Base-by-base conservation (phyloP, 257 asterid genomes). In the Plantago elongata region DNA sequence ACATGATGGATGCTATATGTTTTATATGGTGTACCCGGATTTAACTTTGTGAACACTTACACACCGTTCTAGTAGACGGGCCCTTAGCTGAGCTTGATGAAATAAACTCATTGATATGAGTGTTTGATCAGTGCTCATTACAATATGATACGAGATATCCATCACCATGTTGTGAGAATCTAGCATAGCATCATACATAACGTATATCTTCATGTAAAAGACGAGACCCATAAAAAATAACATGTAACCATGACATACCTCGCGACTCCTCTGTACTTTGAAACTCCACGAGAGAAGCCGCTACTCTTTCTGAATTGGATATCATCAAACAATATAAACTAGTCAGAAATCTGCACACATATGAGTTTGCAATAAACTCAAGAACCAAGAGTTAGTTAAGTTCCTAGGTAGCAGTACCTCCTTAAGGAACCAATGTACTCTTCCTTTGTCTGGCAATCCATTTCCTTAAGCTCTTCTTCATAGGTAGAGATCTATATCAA, bases 261-360 rank as follows among this genome's bases (percentile, higher is more conserved):
- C 15, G 99, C 99, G 0, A 93, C 99, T 7, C 99, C 99, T 76
- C 97, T 86, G 46, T 87, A 93, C 63, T 93, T 89, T 1, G 99
- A 93, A 51, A 93, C 99, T 15, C 99, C 99, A 0, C 99, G 84
- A 2, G 99, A 89, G 77, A 93, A 93, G 0, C 99, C 99, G 18
- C 95, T 93, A 77, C 99, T 93, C 72, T 89, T 93, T 67, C 99
- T 93, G 81, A 37, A 65, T 56, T 54, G 15, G 6, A 61, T 44
- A 62, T 43, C 8, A 47, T 17, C 9, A 60, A 17, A 7, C 46
- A 38, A 56, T 2, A 1, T 9, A 34, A 1, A 13, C 16, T 56
- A 56, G 45, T 5, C 7, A 34, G n/a, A 7, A 4, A 34, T 18
- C 11, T 10, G 7, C 9, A 60, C 51, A 15, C 40, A 62, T 11